These are phyloP conservation scores for Vitis vinifera DNA, from an alignment of 164 flowering plant species.

Conservation along the genomic window DNA sequence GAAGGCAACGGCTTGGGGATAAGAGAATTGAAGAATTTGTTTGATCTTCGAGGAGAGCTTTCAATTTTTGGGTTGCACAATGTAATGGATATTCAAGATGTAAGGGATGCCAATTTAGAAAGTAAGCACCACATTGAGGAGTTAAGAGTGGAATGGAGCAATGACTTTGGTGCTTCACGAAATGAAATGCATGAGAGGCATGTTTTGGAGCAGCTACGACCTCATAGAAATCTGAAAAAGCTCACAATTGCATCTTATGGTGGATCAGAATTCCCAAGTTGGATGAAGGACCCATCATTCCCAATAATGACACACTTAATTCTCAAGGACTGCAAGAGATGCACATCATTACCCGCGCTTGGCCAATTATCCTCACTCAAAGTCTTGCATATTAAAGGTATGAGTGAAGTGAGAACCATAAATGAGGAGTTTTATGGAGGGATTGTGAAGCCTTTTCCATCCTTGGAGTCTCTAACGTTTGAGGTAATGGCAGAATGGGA, in stretches of 20 bases:
- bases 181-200: too few relatives aligned
- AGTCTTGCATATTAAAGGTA: conserved; percentile 1
- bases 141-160: too few relatives aligned
- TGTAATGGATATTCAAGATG: too few relatives aligned
- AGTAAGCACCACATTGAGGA: too few relatives aligned
- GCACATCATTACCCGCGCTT: conserved; percentile 9
- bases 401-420: neutral
- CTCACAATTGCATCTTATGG: conserved; percentile 5
- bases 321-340: conserved; percentile 3
- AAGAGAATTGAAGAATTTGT: too few relatives aligned
- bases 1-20: too few relatives aligned
- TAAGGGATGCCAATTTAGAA: too few relatives aligned
- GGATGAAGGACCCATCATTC: conserved; percentile 12
- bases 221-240: conserved; percentile 9
- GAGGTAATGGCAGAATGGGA: conserved; percentile 12
- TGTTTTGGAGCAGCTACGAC: too few relatives aligned
- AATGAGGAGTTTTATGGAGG: conserved; percentile 12
- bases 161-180: too few relatives aligned
- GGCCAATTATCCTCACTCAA: conserved; percentile 16
- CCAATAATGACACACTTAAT: neutral
- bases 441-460: conserved; percentile 1
- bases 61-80: too few relatives aligned
- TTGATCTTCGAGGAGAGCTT: too few relatives aligned
- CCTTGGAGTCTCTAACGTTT: conserved; percentile 5
- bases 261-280: conserved; percentile 18